Evolutionary conservation across 768 basidiomycete genomes (phyloP), one percentile per base, ranked within the genome.

Genomic region (Phylloporus sp.): DNA sequence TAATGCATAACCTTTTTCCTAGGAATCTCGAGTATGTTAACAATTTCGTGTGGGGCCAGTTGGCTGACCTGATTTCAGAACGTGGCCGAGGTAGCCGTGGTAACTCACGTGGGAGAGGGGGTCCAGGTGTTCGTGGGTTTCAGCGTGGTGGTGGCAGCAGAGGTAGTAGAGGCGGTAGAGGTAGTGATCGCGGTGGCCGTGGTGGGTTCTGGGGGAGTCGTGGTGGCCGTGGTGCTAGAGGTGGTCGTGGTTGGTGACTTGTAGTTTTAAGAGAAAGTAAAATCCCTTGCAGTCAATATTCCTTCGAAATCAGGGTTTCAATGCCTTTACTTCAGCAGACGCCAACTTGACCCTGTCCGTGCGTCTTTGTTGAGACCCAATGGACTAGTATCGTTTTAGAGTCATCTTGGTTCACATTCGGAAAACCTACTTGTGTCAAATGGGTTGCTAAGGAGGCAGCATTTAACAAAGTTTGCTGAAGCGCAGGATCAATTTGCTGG

Each of bases 281-380:
- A 32, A n/a, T 26, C 31, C 29, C 7, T 10, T 15, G 44, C 18
- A 27, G 10, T 24, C 15, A 27, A 34, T 47, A 7, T 18, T 39
- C 23, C 29, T 20, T 10, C 9, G 43, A 10, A 34, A 28, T 77
- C 64, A 82, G 31, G 71, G 64, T 56, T 76, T 80, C 54, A 82
- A 53, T 7, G 72, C 67, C 53, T 80, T 84, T 27, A 82, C 70
- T 53, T 85, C 80, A 31, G 64, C 66, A 6, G 73, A 70, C 6
- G 78, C 78, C 9, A 59, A 60, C 58, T 73, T 75, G 3, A 80
- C 69, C 48, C 76, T 69, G 47, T 73, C 67, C 16, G 77, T 72
- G 34, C 85, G 79, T 63, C 78, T 77, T 48, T 72, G 68, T 57
- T 86, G 83, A 42, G 67, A 67, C 16, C 72, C 67, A 28, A 80